Conservation (phyloP, 352 stramenopile genomes). For the Globisporangium viniferum region DNA sequence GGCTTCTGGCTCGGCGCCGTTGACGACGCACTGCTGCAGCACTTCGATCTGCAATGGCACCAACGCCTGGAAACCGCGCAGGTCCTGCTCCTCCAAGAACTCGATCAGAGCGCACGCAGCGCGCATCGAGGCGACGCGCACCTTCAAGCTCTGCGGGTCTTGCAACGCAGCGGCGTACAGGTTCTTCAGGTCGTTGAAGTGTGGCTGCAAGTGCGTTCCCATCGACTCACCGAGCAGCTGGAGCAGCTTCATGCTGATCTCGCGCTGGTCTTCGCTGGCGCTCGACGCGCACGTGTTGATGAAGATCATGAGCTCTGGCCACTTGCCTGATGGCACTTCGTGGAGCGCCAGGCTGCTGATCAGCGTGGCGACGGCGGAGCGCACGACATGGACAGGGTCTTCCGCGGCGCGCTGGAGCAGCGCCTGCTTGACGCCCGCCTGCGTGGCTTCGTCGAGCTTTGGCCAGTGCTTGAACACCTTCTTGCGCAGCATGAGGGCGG, state of each 20-base stretch:
- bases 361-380: conserved; percentile 78
- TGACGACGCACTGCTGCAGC: conserved; percentile 79
- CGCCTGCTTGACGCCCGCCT: conserved; percentile 84
- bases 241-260: conserved; percentile 93
- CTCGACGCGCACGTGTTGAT: conserved; percentile 88
- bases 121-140: conserved; percentile 80
- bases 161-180: conserved; percentile 71
- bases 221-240: conserved; percentile 93
- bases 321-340: conserved; percentile 71
- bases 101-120: conserved; percentile 75
- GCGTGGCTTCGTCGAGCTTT: conserved; percentile 82
- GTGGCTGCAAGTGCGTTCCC: conserved; percentile 77
- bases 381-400: conserved; percentile 88
- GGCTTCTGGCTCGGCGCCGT: conserved; percentile 71
- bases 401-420: conserved; percentile 82
- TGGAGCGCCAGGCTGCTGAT: conserved; percentile 83
- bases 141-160: conserved; percentile 78
- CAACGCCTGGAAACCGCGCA: conserved; percentile 67
- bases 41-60: conserved; percentile 85
- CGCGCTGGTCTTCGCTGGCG: conserved; percentile 78
- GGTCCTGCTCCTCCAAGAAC: conserved; percentile 75
- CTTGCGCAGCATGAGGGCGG: conserved; percentile 92
- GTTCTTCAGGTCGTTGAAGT: conserved; percentile 80
- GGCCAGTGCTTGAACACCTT: conserved; percentile 92
- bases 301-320: conserved; percentile 94